Base-by-base conservation (phyloP, 441 rosid species). In the Raphanus hybrid region DNA sequence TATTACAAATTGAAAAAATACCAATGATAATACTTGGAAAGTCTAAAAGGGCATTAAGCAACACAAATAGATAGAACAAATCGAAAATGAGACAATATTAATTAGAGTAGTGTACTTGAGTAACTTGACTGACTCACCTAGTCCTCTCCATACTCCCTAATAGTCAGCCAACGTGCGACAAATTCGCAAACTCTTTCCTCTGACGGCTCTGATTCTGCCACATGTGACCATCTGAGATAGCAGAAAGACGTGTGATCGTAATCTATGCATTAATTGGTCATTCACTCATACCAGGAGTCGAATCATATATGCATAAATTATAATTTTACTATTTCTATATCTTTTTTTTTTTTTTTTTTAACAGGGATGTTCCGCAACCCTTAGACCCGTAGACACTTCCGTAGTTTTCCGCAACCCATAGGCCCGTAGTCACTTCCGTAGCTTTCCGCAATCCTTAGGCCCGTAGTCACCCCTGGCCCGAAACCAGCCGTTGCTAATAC, bases 131-230 rank as follows among this genome's bases (percentile, higher is more conserved):
- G 74, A 50, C 45, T 61, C 69, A 9, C 48, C 48, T 41, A 41
- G 48, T 41, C 48, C 48, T 41, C 20, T 50, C 20, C 43, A 39
- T 23, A 23, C 26, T 23, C 26, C 26, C 26, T 23, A 32, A 32
- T 14, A 70, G 61, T 35, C 58, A 69, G 64, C 64, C 61, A 77
- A 77, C 80, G 75, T 77, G 75, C 59, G 66, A 70, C 37, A 76
- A 27, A 58, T 76, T 69, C 45, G 48, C 58, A 64, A 52, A 41
- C 43, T 70, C 61, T 70, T 20, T 64, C n/a, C n/a, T 57, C 32
- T 35, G 34, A 61, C 69, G 64, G 64, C 37, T 76, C 54, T 6
- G 32, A 34, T 61, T 10, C 16, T 50, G 74, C 64, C 70, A 76
- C 73, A 73, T 67, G 5, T 58, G 18, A 41, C 15, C 55, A 14